These are phyloP conservation scores for Metarhizium rileyi DNA, from an alignment of 2,329 filamentous ascomycete species.

Conservation along the genomic window DNA sequence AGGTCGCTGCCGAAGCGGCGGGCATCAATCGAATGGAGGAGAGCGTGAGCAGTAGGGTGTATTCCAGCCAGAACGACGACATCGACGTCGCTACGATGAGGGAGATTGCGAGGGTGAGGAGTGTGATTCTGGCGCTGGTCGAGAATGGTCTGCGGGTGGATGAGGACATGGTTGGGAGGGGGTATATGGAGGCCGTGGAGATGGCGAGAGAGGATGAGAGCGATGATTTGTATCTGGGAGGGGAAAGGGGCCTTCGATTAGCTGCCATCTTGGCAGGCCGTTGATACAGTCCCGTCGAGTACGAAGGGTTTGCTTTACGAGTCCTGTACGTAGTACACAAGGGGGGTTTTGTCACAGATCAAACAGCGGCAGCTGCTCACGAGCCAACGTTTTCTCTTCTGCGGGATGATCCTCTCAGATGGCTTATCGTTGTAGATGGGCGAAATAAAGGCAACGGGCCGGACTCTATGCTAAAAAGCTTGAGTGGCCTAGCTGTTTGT, in stretches of 20 bases:
- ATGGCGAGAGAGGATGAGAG: slow-evolving; percentile 53
- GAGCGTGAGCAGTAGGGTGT: slow-evolving; percentile 72
- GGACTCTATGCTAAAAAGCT: background rate
- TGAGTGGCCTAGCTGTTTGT: too few relatives aligned
- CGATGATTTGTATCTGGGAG: slow-evolving; percentile 51
- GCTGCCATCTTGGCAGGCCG: slow-evolving; percentile 28
- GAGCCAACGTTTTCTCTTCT: background rate
- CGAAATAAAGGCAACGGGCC: background rate
- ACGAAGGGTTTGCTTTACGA: background rate
- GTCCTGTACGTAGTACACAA: too few relatives aligned
- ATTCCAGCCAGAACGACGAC: slow-evolving; percentile 89
- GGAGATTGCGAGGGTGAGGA: slow-evolving; percentile 78
- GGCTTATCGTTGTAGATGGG: background rate
- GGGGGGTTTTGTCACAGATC: too few relatives aligned
- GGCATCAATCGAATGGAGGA: slow-evolving; percentile 81
- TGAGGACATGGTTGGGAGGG: slow-evolving; percentile 75
- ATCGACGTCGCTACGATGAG: slow-evolving; percentile 68
- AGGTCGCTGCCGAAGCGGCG: slow-evolving; percentile 36
- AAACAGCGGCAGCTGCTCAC: background rate
- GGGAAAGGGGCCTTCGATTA: slow-evolving; percentile 43
- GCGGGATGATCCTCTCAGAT: background rate
- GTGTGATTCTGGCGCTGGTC: slow-evolving; percentile 73
- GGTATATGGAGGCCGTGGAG: slow-evolving; percentile 75
- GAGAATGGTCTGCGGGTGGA: slow-evolving; percentile 78
- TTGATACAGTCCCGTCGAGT: too few relatives aligned